phyloP scores from a whole-genome alignment of 2,329 filamentous ascomycete genomes.

The Aspergillus fumigatus region DNA sequence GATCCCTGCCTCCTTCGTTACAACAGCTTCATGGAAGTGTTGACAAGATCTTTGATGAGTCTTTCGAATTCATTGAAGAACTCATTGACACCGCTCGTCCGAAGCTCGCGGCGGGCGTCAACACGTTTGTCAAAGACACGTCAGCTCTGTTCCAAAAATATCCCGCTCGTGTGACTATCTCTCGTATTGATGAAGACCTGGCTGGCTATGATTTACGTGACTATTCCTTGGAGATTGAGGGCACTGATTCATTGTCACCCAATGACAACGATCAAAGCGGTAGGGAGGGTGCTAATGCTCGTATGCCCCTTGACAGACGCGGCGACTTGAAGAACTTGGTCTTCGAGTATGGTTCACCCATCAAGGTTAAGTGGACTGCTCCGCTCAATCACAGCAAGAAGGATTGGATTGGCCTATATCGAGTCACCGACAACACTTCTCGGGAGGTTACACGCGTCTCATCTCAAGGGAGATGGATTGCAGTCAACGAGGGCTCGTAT shows the following conservation, averaged over 20 bases:
- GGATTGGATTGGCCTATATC: conserved; percentile 96
- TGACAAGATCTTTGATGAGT: conserved; percentile 79
- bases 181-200: conserved; percentile 71
- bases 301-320: conserved; percentile 58
- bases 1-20: conserved; percentile 77
- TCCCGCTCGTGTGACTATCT: conserved; percentile 78
- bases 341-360: conserved; percentile 85
- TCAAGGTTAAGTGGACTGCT: conserved; percentile 85
- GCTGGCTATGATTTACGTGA: conserved; percentile 73
- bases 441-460: conserved; percentile 78
- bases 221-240: conserved; percentile 73
- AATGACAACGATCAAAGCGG: conserved; percentile 58
- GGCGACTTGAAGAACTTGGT: conserved; percentile 67
- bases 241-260: conserved; percentile 52
- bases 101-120: conserved; percentile 80
- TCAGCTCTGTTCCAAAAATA: conserved; percentile 84
- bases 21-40: conserved; percentile 80
- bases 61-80: conserved; percentile 84
- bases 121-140: conserved; percentile 81
- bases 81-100: conserved; percentile 80
- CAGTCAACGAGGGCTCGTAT: conserved; percentile 71
- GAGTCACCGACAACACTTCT: conserved; percentile 88
- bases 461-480: conserved; percentile 84
- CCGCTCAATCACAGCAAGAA: conserved; percentile 81
- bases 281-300: conserved; percentile 67